A percentile compares a stretch with the other conserved stretches of the same genome.
Evolutionary conservation across 257 asterid species (phyloP).

Genomic region (Scutellaria minor): DNA sequence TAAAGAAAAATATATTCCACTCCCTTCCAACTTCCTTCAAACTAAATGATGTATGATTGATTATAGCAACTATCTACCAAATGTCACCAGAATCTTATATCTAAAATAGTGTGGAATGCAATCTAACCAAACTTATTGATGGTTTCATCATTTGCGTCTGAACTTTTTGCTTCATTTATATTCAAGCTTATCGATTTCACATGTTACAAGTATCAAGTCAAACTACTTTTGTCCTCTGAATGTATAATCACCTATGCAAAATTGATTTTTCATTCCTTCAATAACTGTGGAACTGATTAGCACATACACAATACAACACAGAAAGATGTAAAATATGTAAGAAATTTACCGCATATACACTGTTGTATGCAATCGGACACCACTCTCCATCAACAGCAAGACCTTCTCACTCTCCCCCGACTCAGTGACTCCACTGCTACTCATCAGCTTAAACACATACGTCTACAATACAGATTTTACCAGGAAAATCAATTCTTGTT

Average conservation of each 20-base stretch:
- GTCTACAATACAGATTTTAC: conserved; percentile 58
- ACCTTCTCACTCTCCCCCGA: conserved; percentile 99
- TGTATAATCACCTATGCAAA: conserved; percentile 15
- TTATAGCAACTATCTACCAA: not conserved
- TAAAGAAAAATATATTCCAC: conserved; percentile 1
- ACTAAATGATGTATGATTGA: conserved; percentile 28
- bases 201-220: conserved; percentile 20
- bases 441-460: conserved; percentile 94
- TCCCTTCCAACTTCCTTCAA: conserved; percentile 11
- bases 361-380: conserved; percentile 91
- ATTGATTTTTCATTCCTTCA: not conserved
- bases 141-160: not conserved
- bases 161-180: conserved; percentile 13
- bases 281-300: not conserved
- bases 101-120: conserved; percentile 27
- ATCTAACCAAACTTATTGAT: not conserved
- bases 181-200: conserved; percentile 5
- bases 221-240: not conserved
- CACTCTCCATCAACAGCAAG: conserved; percentile 94
- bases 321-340: conserved; percentile 14
- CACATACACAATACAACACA: conserved; percentile 5
- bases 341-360: conserved; percentile 76
- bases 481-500: conserved; percentile 1
- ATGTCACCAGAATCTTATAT: conserved; percentile 16
- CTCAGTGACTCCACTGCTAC: conserved; percentile 93